Conservation (phyloP, 2,329 filamentous ascomycete species). For the Ceratocystiopsis minuta region DNA sequence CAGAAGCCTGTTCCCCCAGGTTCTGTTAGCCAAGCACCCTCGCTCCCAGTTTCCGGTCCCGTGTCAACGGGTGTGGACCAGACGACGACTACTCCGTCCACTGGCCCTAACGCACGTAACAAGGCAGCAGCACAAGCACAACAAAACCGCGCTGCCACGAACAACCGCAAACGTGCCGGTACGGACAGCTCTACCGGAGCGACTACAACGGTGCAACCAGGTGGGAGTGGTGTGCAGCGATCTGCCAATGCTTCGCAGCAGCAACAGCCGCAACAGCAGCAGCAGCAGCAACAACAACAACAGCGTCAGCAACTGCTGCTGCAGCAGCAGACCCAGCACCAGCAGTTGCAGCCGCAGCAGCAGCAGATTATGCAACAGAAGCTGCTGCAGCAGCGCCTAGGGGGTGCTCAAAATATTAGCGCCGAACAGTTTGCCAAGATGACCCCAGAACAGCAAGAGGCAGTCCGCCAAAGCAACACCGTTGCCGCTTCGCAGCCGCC, state of each 20-base stretch:
- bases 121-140: constrained; percentile 2
- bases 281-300: constrained; percentile 3
- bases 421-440: constrained; percentile 23
- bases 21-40: neutral
- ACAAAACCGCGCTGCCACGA: constrained; percentile 2
- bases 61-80: neutral
- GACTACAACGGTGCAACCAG: no score
- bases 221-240: no score
- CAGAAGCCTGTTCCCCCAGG: neutral
- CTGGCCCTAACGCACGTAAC: neutral
- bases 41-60: neutral
- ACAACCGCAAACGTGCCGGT: constrained; percentile 6
- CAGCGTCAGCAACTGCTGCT: constrained; percentile 8
- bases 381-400: constrained; percentile 11
- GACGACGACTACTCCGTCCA: neutral
- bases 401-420: constrained; percentile 13
- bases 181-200: no score
- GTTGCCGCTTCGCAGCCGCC: no score
- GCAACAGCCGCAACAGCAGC: neutral
- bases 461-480: no score
- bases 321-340: constrained; percentile 6
- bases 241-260: neutral
- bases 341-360: neutral
- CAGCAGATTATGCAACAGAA: constrained; percentile 1
- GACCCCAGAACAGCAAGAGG: constrained; percentile 22